phyloP scores from a whole-genome alignment of 2,329 filamentous ascomycete species.

The Fragosphaeria purpurea region DNA sequence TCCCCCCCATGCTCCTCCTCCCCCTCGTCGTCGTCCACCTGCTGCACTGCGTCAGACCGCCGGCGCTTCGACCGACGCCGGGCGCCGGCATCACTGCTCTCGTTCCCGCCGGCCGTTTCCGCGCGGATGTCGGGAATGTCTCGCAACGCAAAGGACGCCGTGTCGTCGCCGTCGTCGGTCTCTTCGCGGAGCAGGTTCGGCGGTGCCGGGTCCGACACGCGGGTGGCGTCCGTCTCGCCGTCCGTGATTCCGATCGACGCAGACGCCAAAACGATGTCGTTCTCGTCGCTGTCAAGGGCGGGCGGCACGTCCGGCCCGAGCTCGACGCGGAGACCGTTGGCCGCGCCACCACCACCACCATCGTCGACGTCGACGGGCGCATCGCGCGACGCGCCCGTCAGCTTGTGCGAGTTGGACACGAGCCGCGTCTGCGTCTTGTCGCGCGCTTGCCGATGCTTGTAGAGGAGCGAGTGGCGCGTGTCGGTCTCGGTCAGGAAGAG shows the following conservation, averaged over 20 bases:
- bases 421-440: conserved; percentile 43
- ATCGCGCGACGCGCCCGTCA: conserved; percentile 47
- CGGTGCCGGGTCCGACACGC: conserved; percentile 23
- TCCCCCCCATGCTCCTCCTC: conserved; percentile 4
- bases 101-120: neutral
- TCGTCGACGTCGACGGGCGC: conserved; percentile 43
- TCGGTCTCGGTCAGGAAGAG: conserved; percentile 84
- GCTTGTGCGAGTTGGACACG: conserved; percentile 51
- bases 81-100: neutral
- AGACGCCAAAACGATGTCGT: conserved; percentile 36
- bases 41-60: conserved; percentile 19
- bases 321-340: neutral
- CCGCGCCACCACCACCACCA: conserved; percentile 15
- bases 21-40: conserved; percentile 24
- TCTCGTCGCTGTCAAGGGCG: conserved; percentile 42
- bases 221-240: neutral
- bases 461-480: conserved; percentile 75
- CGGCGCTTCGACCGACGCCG: conserved; percentile 22
- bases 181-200: conserved; percentile 42
- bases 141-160: neutral
- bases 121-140: conserved; percentile 9
- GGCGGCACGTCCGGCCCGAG: conserved; percentile 15
- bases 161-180: conserved; percentile 18
- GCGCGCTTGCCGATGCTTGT: conserved; percentile 71
- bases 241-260: too few relatives aligned